Percentiles rank a stretch among this genome's conserved stretches.
phyloP scores from a whole-genome alignment of 192 early-diverging fungal genomes.

The Coemansia sp. region DNA sequence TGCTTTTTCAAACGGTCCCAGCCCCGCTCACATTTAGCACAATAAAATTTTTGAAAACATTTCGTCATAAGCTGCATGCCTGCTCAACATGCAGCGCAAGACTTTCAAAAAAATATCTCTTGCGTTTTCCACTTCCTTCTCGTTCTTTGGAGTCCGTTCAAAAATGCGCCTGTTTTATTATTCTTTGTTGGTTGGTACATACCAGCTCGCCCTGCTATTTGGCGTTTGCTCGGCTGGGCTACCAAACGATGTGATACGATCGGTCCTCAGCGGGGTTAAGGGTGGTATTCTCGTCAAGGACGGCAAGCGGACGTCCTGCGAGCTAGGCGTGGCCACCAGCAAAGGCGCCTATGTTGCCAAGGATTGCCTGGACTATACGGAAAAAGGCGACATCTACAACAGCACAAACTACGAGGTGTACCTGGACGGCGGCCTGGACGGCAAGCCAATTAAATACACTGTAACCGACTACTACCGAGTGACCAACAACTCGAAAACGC shows the following conservation, averaged over 20 bases:
- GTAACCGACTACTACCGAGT: background rate
- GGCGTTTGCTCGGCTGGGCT: too few relatives aligned
- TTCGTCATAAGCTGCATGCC: too few relatives aligned
- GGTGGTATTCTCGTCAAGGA: conserved; percentile 1
- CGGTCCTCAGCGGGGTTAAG: background rate
- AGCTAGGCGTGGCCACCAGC: conserved; percentile 8
- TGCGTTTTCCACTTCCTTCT: too few relatives aligned
- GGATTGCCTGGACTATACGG: conserved; percentile 9
- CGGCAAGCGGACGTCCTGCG: conserved; percentile 11
- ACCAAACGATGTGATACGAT: background rate
- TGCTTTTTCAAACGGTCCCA: too few relatives aligned
- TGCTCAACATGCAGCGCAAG: too few relatives aligned
- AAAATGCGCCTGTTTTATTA: too few relatives aligned
- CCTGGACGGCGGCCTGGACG: conserved; percentile 5
- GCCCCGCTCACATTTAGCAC: too few relatives aligned
- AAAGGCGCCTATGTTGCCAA: background rate
- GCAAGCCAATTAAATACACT: conserved; percentile 2
- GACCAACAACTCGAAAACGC: background rate
- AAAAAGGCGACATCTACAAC: background rate
- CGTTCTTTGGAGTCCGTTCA: too few relatives aligned
- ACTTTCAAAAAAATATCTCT: too few relatives aligned
- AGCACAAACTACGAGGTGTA: conserved; percentile 9
- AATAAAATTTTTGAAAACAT: too few relatives aligned
- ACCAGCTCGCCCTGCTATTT: too few relatives aligned
- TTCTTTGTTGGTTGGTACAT: too few relatives aligned